These are phyloP conservation scores for Penicillium lagena DNA, from an alignment of 495 filamentous ascomycete species.

Conservation along the genomic window DNA sequence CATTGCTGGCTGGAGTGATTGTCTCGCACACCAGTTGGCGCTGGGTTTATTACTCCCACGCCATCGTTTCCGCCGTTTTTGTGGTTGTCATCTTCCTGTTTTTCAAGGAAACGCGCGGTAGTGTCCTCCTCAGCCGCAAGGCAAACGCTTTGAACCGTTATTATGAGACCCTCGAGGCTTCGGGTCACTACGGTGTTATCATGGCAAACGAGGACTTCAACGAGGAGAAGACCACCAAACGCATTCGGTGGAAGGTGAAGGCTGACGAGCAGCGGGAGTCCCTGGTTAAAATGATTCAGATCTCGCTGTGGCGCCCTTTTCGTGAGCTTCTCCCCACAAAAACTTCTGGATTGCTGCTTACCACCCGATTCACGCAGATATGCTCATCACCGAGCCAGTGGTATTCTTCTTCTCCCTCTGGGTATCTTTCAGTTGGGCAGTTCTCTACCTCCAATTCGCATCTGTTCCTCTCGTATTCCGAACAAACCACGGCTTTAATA, in stretches of 20 bases:
- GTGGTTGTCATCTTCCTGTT: slow-evolving; percentile 58
- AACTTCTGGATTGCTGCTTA: background rate
- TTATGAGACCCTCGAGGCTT: slow-evolving; percentile 65
- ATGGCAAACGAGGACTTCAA: slow-evolving; percentile 22
- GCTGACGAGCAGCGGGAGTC: slow-evolving; percentile 74
- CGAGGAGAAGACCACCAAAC: slow-evolving; percentile 34
- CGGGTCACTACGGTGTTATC: slow-evolving; percentile 60
- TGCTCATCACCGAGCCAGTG: slow-evolving; percentile 85
- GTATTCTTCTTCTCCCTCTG: slow-evolving; percentile 94
- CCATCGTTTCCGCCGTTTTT: slow-evolving; percentile 58
- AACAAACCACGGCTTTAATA: slow-evolving; percentile 61
- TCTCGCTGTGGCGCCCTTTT: slow-evolving; percentile 74
- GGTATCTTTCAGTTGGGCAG: slow-evolving; percentile 85
- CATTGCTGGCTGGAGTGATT: slow-evolving; percentile 66
- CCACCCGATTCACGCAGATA: slow-evolving; percentile 31
- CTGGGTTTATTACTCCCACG: slow-evolving; percentile 88
- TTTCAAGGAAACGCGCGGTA: slow-evolving; percentile 80
- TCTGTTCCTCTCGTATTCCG: slow-evolving; percentile 74
- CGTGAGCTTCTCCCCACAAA: slow-evolving; percentile 26
- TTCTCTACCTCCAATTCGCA: slow-evolving; percentile 78
- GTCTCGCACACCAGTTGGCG: slow-evolving; percentile 64
- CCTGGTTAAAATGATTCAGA: slow-evolving; percentile 62
- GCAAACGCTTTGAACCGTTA: slow-evolving; percentile 68
- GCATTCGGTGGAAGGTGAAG: slow-evolving; percentile 80
- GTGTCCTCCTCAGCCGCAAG: slow-evolving; percentile 73